These are phyloP conservation scores for Knufia petricola DNA, from an alignment of 2,329 filamentous ascomycete species.

Conservation along the genomic window DNA sequence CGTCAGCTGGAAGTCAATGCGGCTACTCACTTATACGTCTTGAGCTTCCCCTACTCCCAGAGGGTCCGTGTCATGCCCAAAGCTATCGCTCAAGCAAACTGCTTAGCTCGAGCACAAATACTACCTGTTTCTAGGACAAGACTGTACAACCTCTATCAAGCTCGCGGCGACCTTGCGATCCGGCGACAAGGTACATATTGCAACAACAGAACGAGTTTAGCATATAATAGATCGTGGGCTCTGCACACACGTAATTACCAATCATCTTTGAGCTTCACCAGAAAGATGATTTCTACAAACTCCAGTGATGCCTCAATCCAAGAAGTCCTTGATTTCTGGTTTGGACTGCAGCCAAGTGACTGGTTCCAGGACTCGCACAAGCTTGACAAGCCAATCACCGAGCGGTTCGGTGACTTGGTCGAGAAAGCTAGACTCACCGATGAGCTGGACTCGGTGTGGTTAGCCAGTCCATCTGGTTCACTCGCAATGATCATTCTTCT, in stretches of 20 bases:
- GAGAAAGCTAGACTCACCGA: conserved; percentile 18
- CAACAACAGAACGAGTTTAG: too few relatives aligned
- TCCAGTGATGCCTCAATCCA: conserved; percentile 10
- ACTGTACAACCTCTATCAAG: too few relatives aligned
- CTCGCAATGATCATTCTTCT: conserved; percentile 31
- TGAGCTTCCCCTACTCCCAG: too few relatives aligned
- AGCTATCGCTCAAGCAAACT: too few relatives aligned
- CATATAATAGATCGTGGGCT: not conserved
- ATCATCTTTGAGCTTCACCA: not conserved
- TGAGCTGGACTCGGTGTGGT: conserved; percentile 15
- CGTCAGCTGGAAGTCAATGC: too few relatives aligned
- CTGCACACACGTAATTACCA: not conserved
- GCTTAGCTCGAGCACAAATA: too few relatives aligned
- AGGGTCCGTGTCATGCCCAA: too few relatives aligned
- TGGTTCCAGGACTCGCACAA: conserved; percentile 14
- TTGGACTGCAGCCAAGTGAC: conserved; percentile 20
- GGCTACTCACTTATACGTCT: too few relatives aligned
- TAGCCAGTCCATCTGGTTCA: conserved; percentile 21
- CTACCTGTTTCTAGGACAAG: too few relatives aligned
- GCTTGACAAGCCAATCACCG: conserved; percentile 20
- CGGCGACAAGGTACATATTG: too few relatives aligned
- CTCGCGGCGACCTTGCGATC: too few relatives aligned
- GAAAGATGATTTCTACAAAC: not conserved
- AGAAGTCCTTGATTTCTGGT: conserved; percentile 25
- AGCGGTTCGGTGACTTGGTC: conserved; percentile 18